phyloP scores from a whole-genome alignment of 768 basidiomycete species.

The Lepiota subincarnata region DNA sequence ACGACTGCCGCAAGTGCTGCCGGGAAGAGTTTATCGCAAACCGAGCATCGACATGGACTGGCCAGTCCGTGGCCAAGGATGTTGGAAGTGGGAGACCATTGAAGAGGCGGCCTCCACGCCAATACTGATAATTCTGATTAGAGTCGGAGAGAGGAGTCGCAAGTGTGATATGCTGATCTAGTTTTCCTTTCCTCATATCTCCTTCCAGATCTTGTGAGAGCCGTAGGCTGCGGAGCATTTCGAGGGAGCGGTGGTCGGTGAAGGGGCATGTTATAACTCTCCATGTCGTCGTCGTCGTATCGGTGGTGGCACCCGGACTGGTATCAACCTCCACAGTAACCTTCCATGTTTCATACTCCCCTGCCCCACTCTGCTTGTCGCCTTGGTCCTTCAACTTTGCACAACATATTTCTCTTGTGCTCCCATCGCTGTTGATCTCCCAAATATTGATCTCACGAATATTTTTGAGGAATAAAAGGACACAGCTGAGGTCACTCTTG shows the following conservation, averaged over 20 bases:
- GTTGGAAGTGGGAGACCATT: conserved; percentile 47
- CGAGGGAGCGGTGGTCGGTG: background rate
- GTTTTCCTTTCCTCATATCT: conserved; percentile 6
- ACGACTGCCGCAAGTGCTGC: conserved; percentile 39
- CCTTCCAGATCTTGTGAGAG: background rate
- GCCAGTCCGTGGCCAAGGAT: conserved; percentile 26
- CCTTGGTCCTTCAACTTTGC: background rate
- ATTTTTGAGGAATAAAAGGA: conserved; percentile 38
- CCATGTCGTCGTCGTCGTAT: background rate
- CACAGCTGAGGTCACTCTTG: conserved; percentile 31
- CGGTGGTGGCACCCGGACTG: background rate
- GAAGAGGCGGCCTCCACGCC: conserved; percentile 36
- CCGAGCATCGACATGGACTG: conserved; percentile 40
- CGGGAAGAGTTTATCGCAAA: conserved; percentile 44
- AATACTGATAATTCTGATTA: background rate
- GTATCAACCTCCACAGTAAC: background rate
- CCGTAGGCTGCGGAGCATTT: background rate
- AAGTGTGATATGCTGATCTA: background rate
- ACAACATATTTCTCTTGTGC: background rate
- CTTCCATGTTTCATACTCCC: background rate
- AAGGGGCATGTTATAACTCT: conserved; percentile 5
- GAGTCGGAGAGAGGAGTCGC: conserved; percentile 2
- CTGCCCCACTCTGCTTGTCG: background rate
- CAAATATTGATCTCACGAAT: conserved; percentile 34
- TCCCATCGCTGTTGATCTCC: conserved; percentile 29